These are phyloP conservation scores for Neurospora discreta DNA, from an alignment of 495 filamentous ascomycete genomes.

Conservation along the genomic window DNA sequence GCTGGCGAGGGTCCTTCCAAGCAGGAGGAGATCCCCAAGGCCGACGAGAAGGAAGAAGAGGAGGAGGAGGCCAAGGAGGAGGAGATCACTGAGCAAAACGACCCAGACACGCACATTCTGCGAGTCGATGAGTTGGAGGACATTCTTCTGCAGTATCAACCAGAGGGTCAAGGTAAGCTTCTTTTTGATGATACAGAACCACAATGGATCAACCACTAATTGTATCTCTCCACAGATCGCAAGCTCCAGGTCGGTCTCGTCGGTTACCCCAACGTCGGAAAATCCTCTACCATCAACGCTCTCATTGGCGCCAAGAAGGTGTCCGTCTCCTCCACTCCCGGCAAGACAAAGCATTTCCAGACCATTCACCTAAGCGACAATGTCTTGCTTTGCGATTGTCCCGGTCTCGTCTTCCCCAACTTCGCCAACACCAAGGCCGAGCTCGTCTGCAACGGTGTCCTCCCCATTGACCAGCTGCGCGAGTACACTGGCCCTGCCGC, in stretches of 20 bases:
- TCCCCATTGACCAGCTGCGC: slow-evolving; percentile 93
- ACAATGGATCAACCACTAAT: not conserved
- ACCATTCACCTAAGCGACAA: slow-evolving; percentile 86
- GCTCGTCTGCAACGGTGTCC: slow-evolving; percentile 87
- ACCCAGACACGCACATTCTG: slow-evolving; percentile 66
- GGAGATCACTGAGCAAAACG: slow-evolving; percentile 24
- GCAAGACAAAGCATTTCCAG: slow-evolving; percentile 99
- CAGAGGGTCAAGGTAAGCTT: slow-evolving; percentile 39
- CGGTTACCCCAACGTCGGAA: slow-evolving; percentile 98
- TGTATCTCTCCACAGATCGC: slow-evolving; percentile 25
- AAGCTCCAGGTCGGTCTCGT: slow-evolving; percentile 90
- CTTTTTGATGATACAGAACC: not conserved
- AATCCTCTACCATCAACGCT: slow-evolving; percentile 98
- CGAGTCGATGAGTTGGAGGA: slow-evolving; percentile 86
- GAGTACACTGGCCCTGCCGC: slow-evolving; percentile 84
- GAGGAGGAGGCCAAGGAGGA: slow-evolving; percentile 22
- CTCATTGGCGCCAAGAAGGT: slow-evolving; percentile 97
- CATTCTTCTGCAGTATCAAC: slow-evolving; percentile 70
- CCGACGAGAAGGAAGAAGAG: slow-evolving; percentile 35
- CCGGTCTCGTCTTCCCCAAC: slow-evolving; percentile 96
- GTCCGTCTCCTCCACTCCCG: slow-evolving; percentile 91
- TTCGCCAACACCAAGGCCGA: slow-evolving; percentile 96
- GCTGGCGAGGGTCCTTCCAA: slow-evolving; percentile 20
- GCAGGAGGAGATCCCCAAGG: slow-evolving; percentile 11
- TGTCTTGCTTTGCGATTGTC: slow-evolving; percentile 94